A percentile compares a stretch with the other conserved stretches of the same genome.
Conservation (phyloP, 2,329 filamentous ascomycete species). For the Zarea fungicola region DNA sequence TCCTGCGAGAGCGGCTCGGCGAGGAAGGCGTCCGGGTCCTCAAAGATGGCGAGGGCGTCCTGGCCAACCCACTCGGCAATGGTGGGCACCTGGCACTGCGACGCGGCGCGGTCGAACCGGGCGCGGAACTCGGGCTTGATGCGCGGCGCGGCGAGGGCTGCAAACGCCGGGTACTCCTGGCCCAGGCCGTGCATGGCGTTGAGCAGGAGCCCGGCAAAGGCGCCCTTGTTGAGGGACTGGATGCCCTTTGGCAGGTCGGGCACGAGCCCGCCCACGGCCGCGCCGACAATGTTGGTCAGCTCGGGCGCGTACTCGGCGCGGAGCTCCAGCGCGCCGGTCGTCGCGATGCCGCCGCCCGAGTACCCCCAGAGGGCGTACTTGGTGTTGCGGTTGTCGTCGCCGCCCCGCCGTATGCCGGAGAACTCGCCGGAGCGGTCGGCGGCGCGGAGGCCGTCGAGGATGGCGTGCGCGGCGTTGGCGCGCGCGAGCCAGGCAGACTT, state of each 20-base stretch:
- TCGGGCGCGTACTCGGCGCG: conserved; percentile 21
- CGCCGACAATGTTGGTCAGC: conserved; percentile 19
- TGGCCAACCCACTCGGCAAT: conserved; percentile 25
- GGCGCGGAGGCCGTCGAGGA: conserved; percentile 40
- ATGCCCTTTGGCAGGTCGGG: conserved; percentile 17
- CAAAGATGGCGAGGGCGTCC: conserved; percentile 37
- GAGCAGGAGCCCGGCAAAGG: conserved; percentile 18
- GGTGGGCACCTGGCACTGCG: conserved; percentile 23
- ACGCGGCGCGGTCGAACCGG: conserved; percentile 24
- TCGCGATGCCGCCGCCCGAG: conserved; percentile 20
- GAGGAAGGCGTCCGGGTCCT: conserved; percentile 26
- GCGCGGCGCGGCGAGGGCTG: conserved; percentile 9
- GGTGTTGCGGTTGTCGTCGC: conserved; percentile 24
- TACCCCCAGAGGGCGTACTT: conserved; percentile 39
- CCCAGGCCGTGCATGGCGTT: conserved; percentile 18
- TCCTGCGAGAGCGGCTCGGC: conserved; percentile 20
- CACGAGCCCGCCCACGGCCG: conserved; percentile 20
- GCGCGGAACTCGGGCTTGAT: conserved; percentile 17
- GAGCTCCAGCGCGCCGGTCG: conserved; percentile 20
- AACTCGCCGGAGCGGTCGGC: conserved; percentile 24
- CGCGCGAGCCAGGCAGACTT: conserved; percentile 37
- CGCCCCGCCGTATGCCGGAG: too few relatives aligned
- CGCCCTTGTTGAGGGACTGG: conserved; percentile 13
- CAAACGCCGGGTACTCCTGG: conserved; percentile 18
- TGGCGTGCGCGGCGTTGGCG: conserved; percentile 34